These are phyloP conservation scores for Sugiyamaella neomexicana DNA, from an alignment of 1,139 yeast species.

Conservation along the genomic window DNA sequence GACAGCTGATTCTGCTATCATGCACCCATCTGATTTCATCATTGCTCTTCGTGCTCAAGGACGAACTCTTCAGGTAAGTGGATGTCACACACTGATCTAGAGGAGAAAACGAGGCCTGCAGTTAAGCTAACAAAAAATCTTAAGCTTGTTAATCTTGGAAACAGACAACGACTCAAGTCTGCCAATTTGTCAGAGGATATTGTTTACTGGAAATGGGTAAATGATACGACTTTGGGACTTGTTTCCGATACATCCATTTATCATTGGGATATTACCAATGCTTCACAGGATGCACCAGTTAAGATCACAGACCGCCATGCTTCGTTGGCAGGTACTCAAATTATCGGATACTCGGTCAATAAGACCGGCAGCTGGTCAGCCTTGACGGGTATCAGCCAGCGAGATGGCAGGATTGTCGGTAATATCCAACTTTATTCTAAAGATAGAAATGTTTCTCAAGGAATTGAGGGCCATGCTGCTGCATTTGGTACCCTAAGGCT, in stretches of 20 bases:
- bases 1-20: conserved; percentile 97
- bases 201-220: conserved; percentile 94
- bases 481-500: conserved; percentile 76
- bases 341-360: conserved; percentile 87
- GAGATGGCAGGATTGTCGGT: conserved; percentile 93
- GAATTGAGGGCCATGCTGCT: conserved; percentile 97
- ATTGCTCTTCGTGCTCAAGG: conserved; percentile 96
- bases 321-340: conserved; percentile 75
- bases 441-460: conserved; percentile 89
- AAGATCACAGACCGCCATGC: conserved; percentile 83
- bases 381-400: conserved; percentile 91
- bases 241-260: conserved; percentile 75
- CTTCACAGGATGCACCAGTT: conserved; percentile 74
- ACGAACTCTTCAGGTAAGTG: conserved; percentile 69
- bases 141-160: conserved; percentile 74
- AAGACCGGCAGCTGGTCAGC: conserved; percentile 89
- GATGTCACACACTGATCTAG: neutral
- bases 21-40: conserved; percentile 88
- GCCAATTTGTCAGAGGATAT: conserved; percentile 86
- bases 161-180: conserved; percentile 87
- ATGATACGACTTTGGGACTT: conserved; percentile 71
- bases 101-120: too few species aligned
- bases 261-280: conserved; percentile 84
- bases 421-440: conserved; percentile 90
- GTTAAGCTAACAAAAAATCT: neutral